Conservation (phyloP, 345 rosid species). For the Psidium friedrichsthalianum region DNA sequence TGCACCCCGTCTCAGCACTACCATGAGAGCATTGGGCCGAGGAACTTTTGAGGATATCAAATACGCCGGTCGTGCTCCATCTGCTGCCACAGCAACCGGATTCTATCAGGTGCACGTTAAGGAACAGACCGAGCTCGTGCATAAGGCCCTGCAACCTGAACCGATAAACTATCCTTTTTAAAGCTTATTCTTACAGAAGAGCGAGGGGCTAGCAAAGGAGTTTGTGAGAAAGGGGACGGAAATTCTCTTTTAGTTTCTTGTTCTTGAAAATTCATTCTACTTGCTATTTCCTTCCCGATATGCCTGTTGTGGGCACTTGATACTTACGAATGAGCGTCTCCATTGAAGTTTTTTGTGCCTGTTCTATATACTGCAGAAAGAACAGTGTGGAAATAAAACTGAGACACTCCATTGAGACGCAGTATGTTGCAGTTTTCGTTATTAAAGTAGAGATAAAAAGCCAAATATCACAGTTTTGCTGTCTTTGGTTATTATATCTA, state of each 20-base stretch:
- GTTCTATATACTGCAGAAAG: neutral
- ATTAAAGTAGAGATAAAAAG: neutral
- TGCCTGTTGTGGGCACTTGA: neutral
- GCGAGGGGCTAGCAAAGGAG: constrained; percentile 1
- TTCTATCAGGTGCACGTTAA: constrained; percentile 6
- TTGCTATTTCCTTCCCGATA: neutral
- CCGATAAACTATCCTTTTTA: constrained; percentile 1
- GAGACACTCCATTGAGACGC: neutral
- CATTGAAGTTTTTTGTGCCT: neutral
- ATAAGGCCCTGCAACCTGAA: constrained; percentile 5
- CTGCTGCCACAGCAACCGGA: constrained; percentile 9
- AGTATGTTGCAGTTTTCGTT: neutral
- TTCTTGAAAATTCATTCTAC: neutral
- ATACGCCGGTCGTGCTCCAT: constrained; percentile 7
- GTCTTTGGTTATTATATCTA: neutral
- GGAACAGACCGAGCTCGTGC: constrained; percentile 10
- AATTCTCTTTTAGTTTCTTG: constrained; percentile 13
- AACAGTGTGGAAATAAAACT: neutral
- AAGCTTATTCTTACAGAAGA: neutral
- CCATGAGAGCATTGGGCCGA: constrained; percentile 1
- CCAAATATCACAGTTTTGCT: neutral
- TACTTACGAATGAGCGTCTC: neutral
- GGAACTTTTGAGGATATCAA: constrained; percentile 10
- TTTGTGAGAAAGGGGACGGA: constrained; percentile 11
- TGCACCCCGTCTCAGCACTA: constrained; percentile 1